These are phyloP conservation scores for Pseudogymnoascus sp. DNA, from an alignment of 2,329 filamentous ascomycete species.

Conservation along the genomic window DNA sequence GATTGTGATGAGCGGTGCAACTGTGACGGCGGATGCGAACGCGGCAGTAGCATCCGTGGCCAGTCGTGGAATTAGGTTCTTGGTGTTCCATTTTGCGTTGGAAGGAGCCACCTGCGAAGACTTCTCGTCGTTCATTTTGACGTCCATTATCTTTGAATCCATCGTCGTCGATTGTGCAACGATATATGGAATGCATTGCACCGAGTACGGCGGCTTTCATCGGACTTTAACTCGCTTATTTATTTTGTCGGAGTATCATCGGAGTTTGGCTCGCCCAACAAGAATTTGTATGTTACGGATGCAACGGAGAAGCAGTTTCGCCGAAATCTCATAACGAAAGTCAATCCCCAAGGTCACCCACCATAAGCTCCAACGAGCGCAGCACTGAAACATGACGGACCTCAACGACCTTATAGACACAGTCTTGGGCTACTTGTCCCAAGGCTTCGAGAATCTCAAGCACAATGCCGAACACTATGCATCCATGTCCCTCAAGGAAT, in stretches of 20 bases:
- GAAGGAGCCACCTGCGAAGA: neutral
- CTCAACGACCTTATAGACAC: constrained; percentile 1
- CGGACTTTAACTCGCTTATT: constrained; percentile 2
- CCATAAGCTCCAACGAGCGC: neutral
- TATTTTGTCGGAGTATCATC: constrained; percentile 5
- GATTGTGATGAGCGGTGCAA: constrained; percentile 79
- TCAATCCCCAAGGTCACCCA: neutral
- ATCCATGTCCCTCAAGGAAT: constrained; percentile 45
- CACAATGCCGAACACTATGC: constrained; percentile 6
- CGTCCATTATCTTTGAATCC: neutral
- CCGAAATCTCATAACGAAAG: neutral
- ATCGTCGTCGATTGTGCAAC: neutral
- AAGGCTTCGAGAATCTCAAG: constrained; percentile 8
- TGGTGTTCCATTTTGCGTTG: constrained; percentile 64
- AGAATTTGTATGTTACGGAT: neutral
- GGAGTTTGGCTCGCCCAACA: neutral
- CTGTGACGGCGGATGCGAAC: constrained; percentile 63
- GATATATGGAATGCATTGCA: neutral
- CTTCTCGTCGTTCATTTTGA: neutral
- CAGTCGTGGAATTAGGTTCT: constrained; percentile 61
- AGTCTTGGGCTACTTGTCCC: neutral
- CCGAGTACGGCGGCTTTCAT: neutral
- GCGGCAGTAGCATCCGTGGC: constrained; percentile 65
- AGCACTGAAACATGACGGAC: neutral
- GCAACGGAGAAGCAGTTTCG: neutral